Conservation (phyloP, 2,329 filamentous ascomycete species). For the Colletotrichum truncatum region DNA sequence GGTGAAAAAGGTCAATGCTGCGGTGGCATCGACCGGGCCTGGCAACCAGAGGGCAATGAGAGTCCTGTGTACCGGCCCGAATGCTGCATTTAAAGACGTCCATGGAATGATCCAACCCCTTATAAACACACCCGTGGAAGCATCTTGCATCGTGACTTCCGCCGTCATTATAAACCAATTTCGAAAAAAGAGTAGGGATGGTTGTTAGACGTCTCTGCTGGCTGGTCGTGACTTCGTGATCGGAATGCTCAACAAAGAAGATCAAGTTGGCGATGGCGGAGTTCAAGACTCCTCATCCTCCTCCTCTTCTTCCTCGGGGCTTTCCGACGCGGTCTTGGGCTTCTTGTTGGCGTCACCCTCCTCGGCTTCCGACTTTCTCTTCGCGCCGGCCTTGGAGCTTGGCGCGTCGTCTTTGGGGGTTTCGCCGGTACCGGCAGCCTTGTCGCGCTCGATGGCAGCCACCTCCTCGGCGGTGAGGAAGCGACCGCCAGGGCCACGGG, state of each 20-base stretch:
- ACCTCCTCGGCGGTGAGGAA: conserved; percentile 98
- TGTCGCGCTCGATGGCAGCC: conserved; percentile 81
- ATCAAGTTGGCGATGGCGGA: conserved; percentile 33
- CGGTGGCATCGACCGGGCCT: conserved; percentile 2
- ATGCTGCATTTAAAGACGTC: conserved; percentile 19
- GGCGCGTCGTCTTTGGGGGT: conserved; percentile 29
- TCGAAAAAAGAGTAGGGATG: conserved; percentile 24
- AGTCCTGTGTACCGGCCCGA: conserved; percentile 30
- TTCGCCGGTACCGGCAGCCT: conserved; percentile 46
- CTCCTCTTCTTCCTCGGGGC: conserved; percentile 50
- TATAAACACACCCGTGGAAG: conserved; percentile 16
- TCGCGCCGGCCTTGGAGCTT: conserved; percentile 54
- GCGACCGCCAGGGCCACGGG: conserved; percentile 90
- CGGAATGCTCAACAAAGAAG: conserved; percentile 37
- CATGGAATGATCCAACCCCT: conserved; percentile 17
- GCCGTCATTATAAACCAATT: conserved; percentile 22
- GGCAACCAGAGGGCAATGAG: conserved; percentile 28
- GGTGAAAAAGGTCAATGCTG: conserved; percentile 16
- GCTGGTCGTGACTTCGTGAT: conserved; percentile 49
- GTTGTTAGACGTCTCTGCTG: conserved; percentile 6
- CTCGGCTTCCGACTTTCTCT: conserved; percentile 68
- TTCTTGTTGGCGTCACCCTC: conserved; percentile 63
- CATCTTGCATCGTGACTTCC: conserved; percentile 19
- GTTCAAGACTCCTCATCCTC: conserved; percentile 46
- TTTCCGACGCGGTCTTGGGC: conserved; percentile 59